A percentile compares a stretch with the other conserved stretches of the same genome.
phyloP scores from a whole-genome alignment of 345 rosid species.

The Eucalyptus fibrosa region DNA sequence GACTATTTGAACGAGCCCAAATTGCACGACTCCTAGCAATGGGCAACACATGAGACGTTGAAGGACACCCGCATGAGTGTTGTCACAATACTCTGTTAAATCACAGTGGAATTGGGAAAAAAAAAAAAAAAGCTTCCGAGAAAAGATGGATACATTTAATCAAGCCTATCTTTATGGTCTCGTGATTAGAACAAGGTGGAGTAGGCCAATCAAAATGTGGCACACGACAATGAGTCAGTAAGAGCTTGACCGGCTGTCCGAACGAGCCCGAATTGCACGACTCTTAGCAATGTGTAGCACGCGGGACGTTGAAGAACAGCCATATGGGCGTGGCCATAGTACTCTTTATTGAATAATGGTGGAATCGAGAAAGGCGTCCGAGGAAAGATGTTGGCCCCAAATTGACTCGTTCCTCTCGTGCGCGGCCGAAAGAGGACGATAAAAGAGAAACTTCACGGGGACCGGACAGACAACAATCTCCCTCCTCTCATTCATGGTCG shows the following conservation, averaged over 20 bases:
- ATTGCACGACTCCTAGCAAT: no score
- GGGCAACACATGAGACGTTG: no score
- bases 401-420: neutral
- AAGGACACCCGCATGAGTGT: no score
- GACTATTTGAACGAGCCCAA: no score
- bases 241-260: neutral
- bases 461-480: no score
- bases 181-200: neutral
- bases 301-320: neutral
- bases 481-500: neutral
- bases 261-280: neutral
- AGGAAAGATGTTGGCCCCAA: neutral
- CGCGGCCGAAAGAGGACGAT: neutral
- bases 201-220: neutral
- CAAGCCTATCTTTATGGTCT: neutral
- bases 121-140: no score
- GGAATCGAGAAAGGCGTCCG: neutral
- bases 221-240: fast-evolving
- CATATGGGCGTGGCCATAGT: neutral
- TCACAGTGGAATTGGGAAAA: fast-evolving
- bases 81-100: no score
- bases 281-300: neutral
- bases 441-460: neutral
- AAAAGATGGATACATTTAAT: neutral
- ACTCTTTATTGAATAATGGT: neutral